Percentiles rank a stretch among this genome's conserved stretches.
phyloP scores from a whole-genome alignment of 768 basidiomycete species.

The Kwoniella mangroviensis region DNA sequence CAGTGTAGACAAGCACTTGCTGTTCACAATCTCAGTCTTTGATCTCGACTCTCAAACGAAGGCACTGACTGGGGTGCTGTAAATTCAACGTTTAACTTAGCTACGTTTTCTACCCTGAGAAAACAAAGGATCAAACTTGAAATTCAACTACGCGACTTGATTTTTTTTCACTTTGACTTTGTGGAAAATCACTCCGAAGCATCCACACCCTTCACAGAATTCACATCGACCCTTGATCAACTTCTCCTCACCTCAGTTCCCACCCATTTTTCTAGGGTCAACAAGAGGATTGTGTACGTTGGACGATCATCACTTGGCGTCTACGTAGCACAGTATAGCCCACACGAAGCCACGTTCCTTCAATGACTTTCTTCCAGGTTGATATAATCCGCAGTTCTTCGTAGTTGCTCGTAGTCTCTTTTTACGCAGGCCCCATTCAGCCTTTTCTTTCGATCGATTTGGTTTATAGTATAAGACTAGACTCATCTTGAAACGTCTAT shows the following conservation, averaged over 20 bases:
- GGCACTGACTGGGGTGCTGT: no score
- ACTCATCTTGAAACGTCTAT: constrained; percentile 13
- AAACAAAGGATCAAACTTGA: not conserved
- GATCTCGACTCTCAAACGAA: no score
- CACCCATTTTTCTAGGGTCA: not conserved
- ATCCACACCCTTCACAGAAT: not conserved
- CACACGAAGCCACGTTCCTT: not conserved
- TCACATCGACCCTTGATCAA: constrained; percentile 8
- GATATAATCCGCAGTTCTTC: not conserved
- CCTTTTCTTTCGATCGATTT: constrained; percentile 4
- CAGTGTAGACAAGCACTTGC: no score
- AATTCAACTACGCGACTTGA: not conserved
- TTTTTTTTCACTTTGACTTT: not conserved
- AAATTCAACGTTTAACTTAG: not conserved
- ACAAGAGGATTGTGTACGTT: not conserved
- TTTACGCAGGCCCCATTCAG: constrained; percentile 4
- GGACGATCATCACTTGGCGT: constrained; percentile 9
- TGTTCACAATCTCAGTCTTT: no score
- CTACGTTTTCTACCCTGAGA: not conserved
- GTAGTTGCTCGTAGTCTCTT: not conserved
- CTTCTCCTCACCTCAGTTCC: not conserved
- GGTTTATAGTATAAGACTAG: not conserved
- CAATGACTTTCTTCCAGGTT: not conserved
- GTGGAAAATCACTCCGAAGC: constrained; percentile 8
- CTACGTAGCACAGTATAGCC: not conserved